phyloP scores from a whole-genome alignment of 2,329 filamentous ascomycete species.

The Beauveria varroae region DNA sequence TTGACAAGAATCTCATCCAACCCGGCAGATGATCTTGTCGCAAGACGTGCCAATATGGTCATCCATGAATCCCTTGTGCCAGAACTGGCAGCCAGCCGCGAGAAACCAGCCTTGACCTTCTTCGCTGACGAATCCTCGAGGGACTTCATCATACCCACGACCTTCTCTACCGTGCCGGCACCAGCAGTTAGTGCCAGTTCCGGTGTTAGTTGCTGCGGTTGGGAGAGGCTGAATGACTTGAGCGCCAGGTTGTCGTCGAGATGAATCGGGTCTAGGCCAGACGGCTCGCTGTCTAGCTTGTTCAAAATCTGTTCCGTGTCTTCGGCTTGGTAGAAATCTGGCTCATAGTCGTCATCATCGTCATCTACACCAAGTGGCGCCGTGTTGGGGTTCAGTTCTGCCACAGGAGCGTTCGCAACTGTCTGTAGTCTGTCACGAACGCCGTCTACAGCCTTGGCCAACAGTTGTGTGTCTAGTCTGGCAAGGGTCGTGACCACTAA shows the following conservation, averaged over 20 bases:
- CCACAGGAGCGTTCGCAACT: slow-evolving; percentile 37
- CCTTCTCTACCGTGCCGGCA: slow-evolving; percentile 63
- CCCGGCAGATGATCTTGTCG: slow-evolving; percentile 67
- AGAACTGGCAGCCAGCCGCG: slow-evolving; percentile 73
- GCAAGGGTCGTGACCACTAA: slow-evolving; percentile 75
- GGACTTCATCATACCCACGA: slow-evolving; percentile 69
- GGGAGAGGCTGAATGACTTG: slow-evolving; percentile 71
- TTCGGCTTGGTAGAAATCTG: slow-evolving; percentile 72
- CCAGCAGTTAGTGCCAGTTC: slow-evolving; percentile 68
- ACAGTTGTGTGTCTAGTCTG: slow-evolving; percentile 58
- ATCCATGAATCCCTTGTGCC: slow-evolving; percentile 88
- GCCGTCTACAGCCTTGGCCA: slow-evolving; percentile 66
- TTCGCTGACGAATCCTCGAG: slow-evolving; percentile 59
- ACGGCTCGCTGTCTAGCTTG: slow-evolving; percentile 64
- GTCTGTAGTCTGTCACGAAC: slow-evolving; percentile 43
- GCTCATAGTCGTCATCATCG: slow-evolving; percentile 83
- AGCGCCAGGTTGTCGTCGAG: slow-evolving; percentile 48
- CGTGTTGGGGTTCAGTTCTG: slow-evolving; percentile 48
- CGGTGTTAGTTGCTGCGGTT: slow-evolving; percentile 64
- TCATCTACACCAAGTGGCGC: slow-evolving; percentile 62
- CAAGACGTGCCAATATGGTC: slow-evolving; percentile 76
- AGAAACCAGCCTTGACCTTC: slow-evolving; percentile 66
- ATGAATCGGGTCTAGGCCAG: slow-evolving; percentile 30
- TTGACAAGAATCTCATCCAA: slow-evolving; percentile 56
- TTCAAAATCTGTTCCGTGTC: slow-evolving; percentile 71